Conservation (phyloP, 1,139 yeast genomes). For the Blastobotrys serpentis region DNA sequence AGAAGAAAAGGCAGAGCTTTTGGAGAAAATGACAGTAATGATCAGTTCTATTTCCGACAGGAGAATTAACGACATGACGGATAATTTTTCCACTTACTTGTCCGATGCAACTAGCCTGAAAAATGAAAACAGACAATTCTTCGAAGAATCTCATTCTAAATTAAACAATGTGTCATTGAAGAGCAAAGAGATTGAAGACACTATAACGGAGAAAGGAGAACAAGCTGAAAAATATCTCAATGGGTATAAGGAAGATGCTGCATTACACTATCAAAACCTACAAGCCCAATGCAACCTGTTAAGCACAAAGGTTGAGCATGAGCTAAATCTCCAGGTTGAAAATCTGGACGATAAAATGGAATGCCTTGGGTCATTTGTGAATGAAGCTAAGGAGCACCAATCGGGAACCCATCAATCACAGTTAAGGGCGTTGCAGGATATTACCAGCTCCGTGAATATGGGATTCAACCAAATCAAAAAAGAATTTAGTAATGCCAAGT, state of each 20-base stretch:
- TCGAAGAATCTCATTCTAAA: neutral
- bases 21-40: neutral
- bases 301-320: neutral
- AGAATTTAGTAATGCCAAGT: neutral
- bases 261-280: neutral
- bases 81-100: neutral
- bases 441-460: neutral
- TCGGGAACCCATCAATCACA: neutral
- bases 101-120: neutral
- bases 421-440: neutral
- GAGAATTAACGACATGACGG: neutral
- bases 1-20: neutral
- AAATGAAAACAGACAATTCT: neutral
- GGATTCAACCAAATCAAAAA: neutral
- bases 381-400: neutral
- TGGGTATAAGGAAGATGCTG: neutral
- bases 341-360: constrained; percentile 4
- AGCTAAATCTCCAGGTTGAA: neutral
- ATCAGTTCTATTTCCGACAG: neutral
- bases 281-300: neutral
- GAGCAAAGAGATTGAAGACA: neutral
- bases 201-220: neutral
- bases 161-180: neutral
- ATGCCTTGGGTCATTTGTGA: neutral
- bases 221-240: neutral